A percentile compares a stretch with the other conserved stretches of the same genome.
These are phyloP conservation scores for Wickerhamomyces canadensis DNA, from an alignment of 805 yeast species.

Conservation along the genomic window DNA sequence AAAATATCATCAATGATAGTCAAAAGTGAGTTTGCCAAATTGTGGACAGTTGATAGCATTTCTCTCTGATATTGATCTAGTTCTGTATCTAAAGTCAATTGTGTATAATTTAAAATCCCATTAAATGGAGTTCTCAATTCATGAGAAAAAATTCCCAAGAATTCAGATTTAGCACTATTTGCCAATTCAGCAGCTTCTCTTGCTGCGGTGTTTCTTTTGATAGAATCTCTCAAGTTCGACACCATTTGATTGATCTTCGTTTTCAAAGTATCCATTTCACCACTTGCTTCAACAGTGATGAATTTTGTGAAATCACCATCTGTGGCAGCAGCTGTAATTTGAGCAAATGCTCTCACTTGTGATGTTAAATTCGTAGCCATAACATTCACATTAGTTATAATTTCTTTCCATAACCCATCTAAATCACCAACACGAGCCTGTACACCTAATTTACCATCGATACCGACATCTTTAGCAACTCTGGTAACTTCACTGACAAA, in stretches of 20 bases:
- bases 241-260: slow-evolving; percentile 74
- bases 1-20: slow-evolving; percentile 87
- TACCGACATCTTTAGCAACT: slow-evolving; percentile 91
- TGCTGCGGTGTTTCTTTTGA: slow-evolving; percentile 88
- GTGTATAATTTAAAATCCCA: slow-evolving; percentile 93
- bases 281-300: slow-evolving; percentile 86
- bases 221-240: slow-evolving; percentile 77
- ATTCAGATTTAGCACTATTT: slow-evolving; percentile 83
- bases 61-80: slow-evolving; percentile 88
- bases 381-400: slow-evolving; percentile 84
- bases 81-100: slow-evolving; percentile 80
- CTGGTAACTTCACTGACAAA: slow-evolving; percentile 86
- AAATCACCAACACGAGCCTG: slow-evolving; percentile 90
- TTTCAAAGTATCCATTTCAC: slow-evolving; percentile 68
- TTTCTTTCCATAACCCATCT: slow-evolving; percentile 89
- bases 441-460: slow-evolving; percentile 87
- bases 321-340: slow-evolving; percentile 89
- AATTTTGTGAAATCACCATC: slow-evolving; percentile 90
- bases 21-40: slow-evolving; percentile 76
- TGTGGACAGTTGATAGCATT: slow-evolving; percentile 86
- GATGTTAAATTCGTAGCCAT: slow-evolving; percentile 93
- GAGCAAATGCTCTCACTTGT: slow-evolving; percentile 90
- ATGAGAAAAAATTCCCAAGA: slow-evolving; percentile 82
- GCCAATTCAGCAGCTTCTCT: slow-evolving; percentile 93
- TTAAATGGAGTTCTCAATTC: slow-evolving; percentile 90